phyloP scores from a whole-genome alignment of 352 stramenopile genomes.

The Phytophthora pluvialis region DNA sequence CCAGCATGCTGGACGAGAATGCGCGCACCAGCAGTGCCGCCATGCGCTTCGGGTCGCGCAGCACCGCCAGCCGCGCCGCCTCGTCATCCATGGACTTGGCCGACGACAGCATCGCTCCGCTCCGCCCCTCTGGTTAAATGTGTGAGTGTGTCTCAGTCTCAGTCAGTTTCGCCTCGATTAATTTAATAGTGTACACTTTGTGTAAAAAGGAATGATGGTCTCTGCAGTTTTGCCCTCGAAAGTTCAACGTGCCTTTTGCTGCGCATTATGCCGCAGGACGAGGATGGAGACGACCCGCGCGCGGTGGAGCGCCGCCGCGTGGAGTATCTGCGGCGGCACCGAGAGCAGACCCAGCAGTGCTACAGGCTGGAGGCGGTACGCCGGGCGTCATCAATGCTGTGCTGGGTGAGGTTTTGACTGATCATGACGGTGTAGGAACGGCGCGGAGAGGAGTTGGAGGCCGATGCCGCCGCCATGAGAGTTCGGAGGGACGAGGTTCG shows the following conservation, averaged over 20 bases:
- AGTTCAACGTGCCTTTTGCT: conserved; percentile 16
- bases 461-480: conserved; percentile 36
- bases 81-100: conserved; percentile 48
- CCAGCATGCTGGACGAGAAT: conserved; percentile 41
- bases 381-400: not conserved
- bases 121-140: conserved; percentile 3
- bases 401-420: not conserved
- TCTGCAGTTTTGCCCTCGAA: not conserved
- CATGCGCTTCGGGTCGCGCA: conserved; percentile 54
- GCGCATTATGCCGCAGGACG: conserved; percentile 22
- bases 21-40: conserved; percentile 52
- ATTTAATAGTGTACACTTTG: conserved; percentile 26
- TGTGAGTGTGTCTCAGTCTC: conserved; percentile 15
- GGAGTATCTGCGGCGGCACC: conserved; percentile 52
- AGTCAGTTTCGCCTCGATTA: conserved; percentile 18
- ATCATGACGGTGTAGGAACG: conserved; percentile 36
- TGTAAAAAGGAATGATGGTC: conserved; percentile 24
- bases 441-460: conserved; percentile 36
- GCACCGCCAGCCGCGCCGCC: conserved; percentile 28
- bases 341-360: conserved; percentile 55
- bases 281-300: conserved; percentile 42
- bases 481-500: conserved; percentile 37
- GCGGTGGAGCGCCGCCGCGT: conserved; percentile 45
- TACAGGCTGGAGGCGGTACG: conserved; percentile 64
- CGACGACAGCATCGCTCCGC: conserved; percentile 37